Percentiles rank a stretch among this genome's conserved stretches.
These are phyloP conservation scores for Arabidopsis arenosa DNA, from an alignment of 345 rosid genomes.

Conservation along the genomic window DNA sequence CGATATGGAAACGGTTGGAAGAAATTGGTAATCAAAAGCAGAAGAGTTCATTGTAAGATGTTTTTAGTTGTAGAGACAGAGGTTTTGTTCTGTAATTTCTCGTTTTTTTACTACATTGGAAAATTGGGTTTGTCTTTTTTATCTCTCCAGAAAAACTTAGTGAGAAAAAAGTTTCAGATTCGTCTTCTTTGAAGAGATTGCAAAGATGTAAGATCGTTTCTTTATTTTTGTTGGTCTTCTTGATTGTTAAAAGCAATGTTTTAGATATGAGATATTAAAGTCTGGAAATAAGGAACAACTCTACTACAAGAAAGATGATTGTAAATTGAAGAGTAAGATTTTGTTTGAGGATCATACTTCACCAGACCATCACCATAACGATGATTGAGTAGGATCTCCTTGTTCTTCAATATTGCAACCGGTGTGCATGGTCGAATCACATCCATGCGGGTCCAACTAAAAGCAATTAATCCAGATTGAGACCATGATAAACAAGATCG, in stretches of 20 bases:
- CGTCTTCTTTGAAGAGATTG: constrained; percentile 28
- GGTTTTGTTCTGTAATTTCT: constrained; percentile 24
- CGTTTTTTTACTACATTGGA: constrained; percentile 36
- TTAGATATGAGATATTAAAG: background rate
- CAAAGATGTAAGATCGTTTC: constrained; percentile 26
- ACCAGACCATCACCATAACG: background rate
- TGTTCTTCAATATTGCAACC: background rate
- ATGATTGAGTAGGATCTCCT: constrained; percentile 4
- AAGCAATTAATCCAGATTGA: background rate
- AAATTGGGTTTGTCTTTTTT: background rate
- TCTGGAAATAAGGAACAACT: background rate
- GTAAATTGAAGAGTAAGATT: background rate
- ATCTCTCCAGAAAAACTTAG: constrained; percentile 21
- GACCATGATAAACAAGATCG: constrained; percentile 2
- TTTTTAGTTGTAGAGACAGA: constrained; percentile 41
- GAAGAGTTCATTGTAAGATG: constrained; percentile 28
- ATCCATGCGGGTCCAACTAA: background rate
- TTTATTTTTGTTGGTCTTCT: background rate
- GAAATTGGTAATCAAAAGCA: constrained; percentile 51
- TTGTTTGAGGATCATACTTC: constrained; percentile 10
- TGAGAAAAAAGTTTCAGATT: constrained; percentile 29
- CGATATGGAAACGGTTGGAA: constrained; percentile 71
- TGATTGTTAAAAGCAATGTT: constrained; percentile 17
- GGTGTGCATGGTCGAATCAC: background rate
- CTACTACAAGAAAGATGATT: background rate